Base-by-base conservation (phyloP, 257 asterid genomes). In the Solanum lignicaule region DNA sequence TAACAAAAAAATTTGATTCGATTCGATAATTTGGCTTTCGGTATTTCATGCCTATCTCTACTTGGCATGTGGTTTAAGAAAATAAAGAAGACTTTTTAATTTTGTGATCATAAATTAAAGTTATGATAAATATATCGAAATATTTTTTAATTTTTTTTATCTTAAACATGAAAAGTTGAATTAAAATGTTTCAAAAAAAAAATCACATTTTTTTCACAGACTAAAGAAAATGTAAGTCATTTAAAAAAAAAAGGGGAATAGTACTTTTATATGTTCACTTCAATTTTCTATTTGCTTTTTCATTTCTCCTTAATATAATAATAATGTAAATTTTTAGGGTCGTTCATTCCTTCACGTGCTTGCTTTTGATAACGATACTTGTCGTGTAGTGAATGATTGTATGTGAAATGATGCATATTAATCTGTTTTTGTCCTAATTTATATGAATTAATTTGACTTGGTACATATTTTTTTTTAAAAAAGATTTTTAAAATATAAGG, bases 1-100 rank as follows among this genome's bases (percentile, higher is more conserved):
- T 55, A 20, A 6, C n/a, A 3, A 18, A 55, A 20, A 55, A 15
- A 7, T 18, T 55, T 0, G 1, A 55, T 55, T 20, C 2, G 0
- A 18, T 55, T 55, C 11, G 5, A 4, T 55, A 18, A 20, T 55
- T 55, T 55, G n/a, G 2, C 23, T 55, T 20, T 55, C 5, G 11
- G 0, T 55, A 18, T 18, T 55, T 55, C 25, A 1, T 55, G 65
- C 1, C 4, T 5, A 55, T 3, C 11, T 55, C 10, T 55, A 20
- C 25, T 55, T 18, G n/a, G 0, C 11, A 55, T 55, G 0, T 55
- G 10, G 2, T 55, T 55, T 55, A 20, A 55, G 11, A 20, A 55
- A 1, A 7, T 55, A 55, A 55, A 20, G n/a, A 55, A 20, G 0
- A 2, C 2, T 55, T 48, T 0, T 55, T 55, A 1, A 55, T 55